Evolutionary conservation across 257 asterid genomes (phyloP), one percentile per base, ranked within the genome.

Genomic region (Craterostigma plantagineum): DNA sequence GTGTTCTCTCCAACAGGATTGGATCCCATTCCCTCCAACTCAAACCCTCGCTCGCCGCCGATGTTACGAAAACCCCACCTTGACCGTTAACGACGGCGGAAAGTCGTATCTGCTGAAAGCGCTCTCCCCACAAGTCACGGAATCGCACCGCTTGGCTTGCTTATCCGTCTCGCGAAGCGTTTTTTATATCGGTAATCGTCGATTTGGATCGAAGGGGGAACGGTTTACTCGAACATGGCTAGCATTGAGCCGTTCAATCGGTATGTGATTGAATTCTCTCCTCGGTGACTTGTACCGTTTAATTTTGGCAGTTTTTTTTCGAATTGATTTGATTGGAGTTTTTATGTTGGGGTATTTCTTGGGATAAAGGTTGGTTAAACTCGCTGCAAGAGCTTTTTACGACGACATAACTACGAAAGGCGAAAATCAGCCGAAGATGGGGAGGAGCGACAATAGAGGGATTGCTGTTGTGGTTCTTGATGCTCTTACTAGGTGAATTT

Each of bases 381-480:
- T 76, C 14, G 80, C 84, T 18, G 95, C 92, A 10, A 67, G 95
- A 64, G 95, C 98, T 9, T 90, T 90, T 50, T 90, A 90, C 43
- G 95, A 77, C 48, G 95, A 90, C 60, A 67, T 76, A 49, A 60
- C 94, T 1, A 68, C 92, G 7, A 90, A 79, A 65, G 90, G 86
- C 10, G 98, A 90, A 53, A 87, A 68, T 61, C 94, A 77, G 64
- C 66, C 67, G 14, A 83, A 80, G 80, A 62, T 66, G 38, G 93
- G 93, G 14, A 71, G 95, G 51, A 79, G 94, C 45, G 98, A 87
- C 53, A 79, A 82, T 50, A 63, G 92, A 47, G 98, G 98, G 46
- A 79, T 83, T 54, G 93, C 91, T 6, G 98, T 90, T 17, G 95
- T 90, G 37, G 67, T 90, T 63, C 84, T 83, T 46, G 98, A 90